Base-by-base conservation (phyloP, 495 filamentous ascomycete genomes). In the Neurospora intermedia region DNA sequence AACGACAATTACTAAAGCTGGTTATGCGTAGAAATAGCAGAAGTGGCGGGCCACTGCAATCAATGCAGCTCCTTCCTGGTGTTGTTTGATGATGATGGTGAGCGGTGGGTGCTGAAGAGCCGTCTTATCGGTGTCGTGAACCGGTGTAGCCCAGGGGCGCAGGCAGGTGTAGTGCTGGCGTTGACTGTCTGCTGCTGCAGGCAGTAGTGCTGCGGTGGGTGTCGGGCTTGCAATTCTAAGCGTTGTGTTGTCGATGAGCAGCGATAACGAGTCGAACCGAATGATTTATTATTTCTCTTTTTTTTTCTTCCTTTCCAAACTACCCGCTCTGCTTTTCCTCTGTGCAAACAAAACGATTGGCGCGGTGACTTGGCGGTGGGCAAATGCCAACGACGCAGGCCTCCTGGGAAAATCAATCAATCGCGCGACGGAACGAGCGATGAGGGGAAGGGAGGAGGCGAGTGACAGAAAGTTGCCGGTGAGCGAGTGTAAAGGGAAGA, bases 41-140 rank as follows among this genome's bases (percentile, higher is more conserved):
- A 66, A 42, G 78, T 77, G 75, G 74, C 78, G 77, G 77, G 76
- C 79, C 77, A 79, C 78, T 76, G 70, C 72, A 69, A 38, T 72
- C 71, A 72, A 42, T 70, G 69, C 35, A 72, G 69, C 69, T 72
- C 69, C 69, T 46, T 43, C 38, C 38, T 40, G 35, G 69, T 40
- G 35, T 18, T 43, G 35, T 39, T 40, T 16, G 35, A 38, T 38
- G 31, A 10, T 39, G 69, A 42, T 45, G 69, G 11, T 70, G 69
- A 43, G 69, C 11, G 71, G 46, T 69, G 39, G 74, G 40, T 76
- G 77, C 74, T 78, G 74, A 75, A 71, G 76, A 79, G 76, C 71
- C 71, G 72, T 66, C 69, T 54, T 54, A 41, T 45, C 75, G 73
- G 71, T 31, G 13, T 59, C 69, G 69, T 76, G 71, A 45, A 70